Base-by-base conservation (phyloP, 805 yeast species). In the Cyberlindnera lachancei region DNA sequence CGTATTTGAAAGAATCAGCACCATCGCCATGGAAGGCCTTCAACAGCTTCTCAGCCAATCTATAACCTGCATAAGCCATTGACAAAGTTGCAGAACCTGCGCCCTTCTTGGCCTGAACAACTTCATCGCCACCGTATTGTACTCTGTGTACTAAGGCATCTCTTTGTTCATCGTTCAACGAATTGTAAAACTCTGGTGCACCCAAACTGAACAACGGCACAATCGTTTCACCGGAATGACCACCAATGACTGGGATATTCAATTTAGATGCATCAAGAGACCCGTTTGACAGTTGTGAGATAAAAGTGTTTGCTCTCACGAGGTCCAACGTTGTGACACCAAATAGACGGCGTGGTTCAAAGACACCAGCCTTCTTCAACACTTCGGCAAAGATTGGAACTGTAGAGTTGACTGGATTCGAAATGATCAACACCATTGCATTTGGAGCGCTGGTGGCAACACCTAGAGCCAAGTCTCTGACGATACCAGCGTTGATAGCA, bases 51-150 rank as follows among this genome's bases (percentile, higher is more conserved):
- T 73, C 74, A 32, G 86, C 80, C 47, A 82, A 74, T 55, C 76
- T 73, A 55, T 77, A 82, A 52, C 88, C 90, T 28, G 90, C 88
- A 52, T 77, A 80, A 37, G 90, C 90, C 92, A 82, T 82, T 20
- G 90, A 81, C 51, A 82, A 64, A 29, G 92, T 82, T 35, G 90
- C 90, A 22, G 88, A 79, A 40, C 92, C 92, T 36, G 81, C 78
- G 57, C 92, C 90, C 48, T 76, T 70, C 63, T 82, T 82, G 45
- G 90, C 90, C 62, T 80, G 75, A 48, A 82, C 90, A 46, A 81
- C 87, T 65, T 81, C 92, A 58, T 81, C 92, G 67, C 92, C 92
- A 61, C 88, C 92, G 51, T 75, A 81, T 63, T 82, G 90, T 45
- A 81, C 80, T 64, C 88, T 72, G 66, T 79, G 74, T 45, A 80